Percentiles rank a stretch among this genome's conserved stretches.
phyloP scores from a whole-genome alignment of 768 basidiomycete genomes.

The Paxillus ammoniavirescens region DNA sequence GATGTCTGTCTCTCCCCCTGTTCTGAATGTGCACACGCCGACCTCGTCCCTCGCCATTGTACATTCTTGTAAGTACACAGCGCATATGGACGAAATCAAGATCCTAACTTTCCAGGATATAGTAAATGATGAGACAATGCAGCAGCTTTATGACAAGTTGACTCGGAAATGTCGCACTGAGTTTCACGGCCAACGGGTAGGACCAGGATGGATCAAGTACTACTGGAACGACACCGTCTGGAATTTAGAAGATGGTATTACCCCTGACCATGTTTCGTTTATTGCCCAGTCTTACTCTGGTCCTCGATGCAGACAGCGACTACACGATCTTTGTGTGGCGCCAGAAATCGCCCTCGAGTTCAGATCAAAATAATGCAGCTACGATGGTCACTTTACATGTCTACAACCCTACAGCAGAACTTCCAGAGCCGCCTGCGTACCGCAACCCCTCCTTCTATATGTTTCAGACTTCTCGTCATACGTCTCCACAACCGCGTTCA shows the following conservation, averaged over 20 bases:
- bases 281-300: not conserved
- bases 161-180: slow-evolving; percentile 61
- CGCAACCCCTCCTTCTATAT: slow-evolving; percentile 70
- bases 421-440: slow-evolving; percentile 64
- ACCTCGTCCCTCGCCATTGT: slow-evolving; percentile 69
- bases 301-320: slow-evolving; percentile 63
- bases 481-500: slow-evolving; percentile 32
- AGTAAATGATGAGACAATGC: slow-evolving; percentile 71
- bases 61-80: slow-evolving; percentile 60
- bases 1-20: slow-evolving; percentile 38
- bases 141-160: slow-evolving; percentile 66
- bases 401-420: slow-evolving; percentile 54
- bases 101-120: slow-evolving; percentile 6
- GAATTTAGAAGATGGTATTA: slow-evolving; percentile 86
- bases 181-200: slow-evolving; percentile 60
- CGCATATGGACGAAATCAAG: not conserved
- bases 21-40: slow-evolving; percentile 78
- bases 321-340: slow-evolving; percentile 86
- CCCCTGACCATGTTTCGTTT: not conserved
- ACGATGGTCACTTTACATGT: slow-evolving; percentile 51
- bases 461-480: slow-evolving; percentile 36
- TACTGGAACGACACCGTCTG: slow-evolving; percentile 75
- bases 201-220: slow-evolving; percentile 85
- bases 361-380: slow-evolving; percentile 13
- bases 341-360: slow-evolving; percentile 39